Evolutionary conservation across 352 stramenopile species (phyloP), one percentile per base, ranked within the genome.

Genomic region (Pilasporangium apinafurcum): DNA sequence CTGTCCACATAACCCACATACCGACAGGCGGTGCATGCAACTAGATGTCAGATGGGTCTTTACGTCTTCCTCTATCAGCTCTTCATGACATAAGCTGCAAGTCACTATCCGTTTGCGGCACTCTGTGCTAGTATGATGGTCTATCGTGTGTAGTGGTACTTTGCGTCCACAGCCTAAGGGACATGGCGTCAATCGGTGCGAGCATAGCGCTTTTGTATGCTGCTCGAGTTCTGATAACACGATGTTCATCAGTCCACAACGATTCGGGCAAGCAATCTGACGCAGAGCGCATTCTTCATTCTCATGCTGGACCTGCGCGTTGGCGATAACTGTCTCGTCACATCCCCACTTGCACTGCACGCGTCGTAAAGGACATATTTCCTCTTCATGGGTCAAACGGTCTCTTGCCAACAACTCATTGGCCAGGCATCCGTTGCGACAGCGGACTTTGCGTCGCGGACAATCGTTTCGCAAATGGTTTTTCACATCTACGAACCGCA

Each of bases 271-370:
- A 8, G 48, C 35, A 0, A 80, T 14, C 42, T 71, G 42, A 10
- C 76, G 66, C 37, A 56, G 27, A n/a, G 69, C 34, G 45, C 79
- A 91, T 39, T 86, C 73, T 4, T 68, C 50, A 17, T 20, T 38
- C 36, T 91, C 79, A 25, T 91, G 79, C 27, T 55, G 10, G 5
- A 30, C 32, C 48, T 79, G 73, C 2, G 49, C 37, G 5, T 50
- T 59, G 3, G 68, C 72, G 4, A 82, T 18, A 5, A 87, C 62
- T 0, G 56, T 37, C 22, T 87, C 74, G 6, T 68, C 62, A 34
- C 79, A 87, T 9, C 60, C 41, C 62, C 73, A 86, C 38, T 73
- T 70, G 38, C 73, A 91, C 14, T 22, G 12, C 29, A 88, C 66
- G 25, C 66, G 66, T 10, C 76, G 75, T 20, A 87, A 50, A 1